A percentile compares a stretch with the other conserved stretches of the same genome.
phyloP scores from a whole-genome alignment of 345 rosid genomes.

The Lenwebbia sp. region DNA sequence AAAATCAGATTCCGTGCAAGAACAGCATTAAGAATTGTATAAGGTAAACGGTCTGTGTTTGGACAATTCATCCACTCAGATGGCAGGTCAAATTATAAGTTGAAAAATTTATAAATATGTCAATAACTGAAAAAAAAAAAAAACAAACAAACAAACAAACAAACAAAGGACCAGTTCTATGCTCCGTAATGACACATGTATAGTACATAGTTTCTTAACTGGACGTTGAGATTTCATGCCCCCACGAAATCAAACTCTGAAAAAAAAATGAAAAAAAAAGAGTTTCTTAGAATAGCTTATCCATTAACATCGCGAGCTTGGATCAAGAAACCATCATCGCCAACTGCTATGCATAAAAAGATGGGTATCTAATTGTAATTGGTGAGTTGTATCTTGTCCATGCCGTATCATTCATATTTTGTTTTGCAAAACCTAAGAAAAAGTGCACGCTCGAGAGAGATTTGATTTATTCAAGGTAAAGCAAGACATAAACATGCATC shows the following conservation, averaged over 20 bases:
- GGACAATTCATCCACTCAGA: neutral
- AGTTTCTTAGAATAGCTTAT: neutral
- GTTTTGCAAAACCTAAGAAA: neutral
- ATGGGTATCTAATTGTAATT: neutral
- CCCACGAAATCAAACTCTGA: conserved; percentile 1
- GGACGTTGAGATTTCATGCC: neutral
- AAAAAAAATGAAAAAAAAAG: neutral
- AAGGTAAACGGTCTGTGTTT: neutral
- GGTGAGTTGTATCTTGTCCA: neutral
- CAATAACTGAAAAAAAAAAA: neutral
- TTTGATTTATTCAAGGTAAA: neutral
- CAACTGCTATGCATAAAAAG: neutral
- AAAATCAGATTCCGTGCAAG: neutral
- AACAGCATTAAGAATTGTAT: neutral
- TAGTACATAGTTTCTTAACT: neutral
- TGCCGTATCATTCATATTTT: neutral
- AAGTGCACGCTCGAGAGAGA: neutral
- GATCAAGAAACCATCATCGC: neutral
- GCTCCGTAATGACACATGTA: neutral
- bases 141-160: no score
- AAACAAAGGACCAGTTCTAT: neutral
- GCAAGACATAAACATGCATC: neutral
- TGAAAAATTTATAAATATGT: neutral
- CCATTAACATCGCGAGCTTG: neutral
- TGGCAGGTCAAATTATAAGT: neutral